These are phyloP conservation scores for Thermothelomyces thermophilus DNA, from an alignment of 2,329 filamentous ascomycete species.

Conservation along the genomic window DNA sequence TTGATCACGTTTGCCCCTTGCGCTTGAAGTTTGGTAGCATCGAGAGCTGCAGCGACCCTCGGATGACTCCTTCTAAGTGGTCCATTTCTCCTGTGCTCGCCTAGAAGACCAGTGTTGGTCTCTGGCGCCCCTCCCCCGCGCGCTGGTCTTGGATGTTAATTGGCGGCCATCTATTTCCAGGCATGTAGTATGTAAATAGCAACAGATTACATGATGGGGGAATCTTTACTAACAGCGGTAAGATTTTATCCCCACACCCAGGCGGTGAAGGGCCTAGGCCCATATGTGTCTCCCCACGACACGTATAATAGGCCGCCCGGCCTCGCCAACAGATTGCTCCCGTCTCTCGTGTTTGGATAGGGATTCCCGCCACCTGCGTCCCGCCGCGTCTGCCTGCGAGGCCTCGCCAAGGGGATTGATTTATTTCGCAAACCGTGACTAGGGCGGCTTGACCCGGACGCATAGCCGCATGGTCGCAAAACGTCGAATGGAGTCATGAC, in stretches of 20 bases:
- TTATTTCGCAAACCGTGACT: neutral
- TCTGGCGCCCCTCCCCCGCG: too few species aligned
- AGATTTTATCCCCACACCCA: neutral
- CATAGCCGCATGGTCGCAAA: slow-evolving; percentile 4
- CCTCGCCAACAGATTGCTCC: neutral
- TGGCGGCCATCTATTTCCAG: too few species aligned
- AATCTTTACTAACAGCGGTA: neutral
- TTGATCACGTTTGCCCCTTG: too few species aligned
- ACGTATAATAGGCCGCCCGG: slow-evolving; percentile 9
- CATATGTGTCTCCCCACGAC: neutral
- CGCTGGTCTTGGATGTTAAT: too few species aligned
- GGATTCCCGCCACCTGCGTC: slow-evolving; percentile 5
- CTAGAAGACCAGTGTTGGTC: too few species aligned
- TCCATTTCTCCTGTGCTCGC: too few species aligned
- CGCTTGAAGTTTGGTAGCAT: too few species aligned
- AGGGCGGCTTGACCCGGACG: slow-evolving; percentile 3
- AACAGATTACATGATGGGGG: neutral
- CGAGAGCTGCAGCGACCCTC: too few species aligned
- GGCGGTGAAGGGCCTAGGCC: slow-evolving; percentile 8
- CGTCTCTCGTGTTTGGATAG: slow-evolving; percentile 4
- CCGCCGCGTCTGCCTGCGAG: slow-evolving; percentile 7
- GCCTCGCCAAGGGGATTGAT: neutral
- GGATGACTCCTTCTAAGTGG: too few species aligned
- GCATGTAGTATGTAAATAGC: too few species aligned
- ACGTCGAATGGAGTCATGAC: neutral